A percentile compares a stretch with the other conserved stretches of the same genome.
Evolutionary conservation across 2,329 filamentous ascomycete genomes (phyloP).

Genomic region (Colletotrichum tamarilloi): DNA sequence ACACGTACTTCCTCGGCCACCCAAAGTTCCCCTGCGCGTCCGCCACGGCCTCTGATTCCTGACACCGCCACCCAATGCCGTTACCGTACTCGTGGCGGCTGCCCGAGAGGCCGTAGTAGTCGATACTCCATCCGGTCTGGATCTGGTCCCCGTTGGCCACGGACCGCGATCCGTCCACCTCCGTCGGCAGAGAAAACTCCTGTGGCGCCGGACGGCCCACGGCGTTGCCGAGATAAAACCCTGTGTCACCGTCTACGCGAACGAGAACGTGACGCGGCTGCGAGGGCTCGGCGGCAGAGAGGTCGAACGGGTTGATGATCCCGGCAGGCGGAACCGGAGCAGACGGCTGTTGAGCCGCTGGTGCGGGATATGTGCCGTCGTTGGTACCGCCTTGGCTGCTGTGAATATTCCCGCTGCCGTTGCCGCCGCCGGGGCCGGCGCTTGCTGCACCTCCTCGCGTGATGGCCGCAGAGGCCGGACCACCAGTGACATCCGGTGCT

Average conservation of each 20-base stretch:
- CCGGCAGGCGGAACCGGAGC: neutral
- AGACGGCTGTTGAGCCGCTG: neutral
- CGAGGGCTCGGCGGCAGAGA: conserved; percentile 15
- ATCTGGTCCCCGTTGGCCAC: conserved; percentile 24
- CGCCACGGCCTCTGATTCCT: conserved; percentile 32
- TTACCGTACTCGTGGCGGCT: conserved; percentile 17
- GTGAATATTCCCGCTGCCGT: neutral
- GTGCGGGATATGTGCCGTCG: conserved; percentile 6
- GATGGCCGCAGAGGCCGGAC: neutral
- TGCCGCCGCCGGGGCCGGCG: neutral
- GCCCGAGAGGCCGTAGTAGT: conserved; percentile 27
- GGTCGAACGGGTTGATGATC: conserved; percentile 29
- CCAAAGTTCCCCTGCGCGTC: conserved; percentile 14
- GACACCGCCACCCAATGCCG: conserved; percentile 29
- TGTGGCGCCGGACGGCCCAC: conserved; percentile 5
- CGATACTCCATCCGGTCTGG: conserved; percentile 30
- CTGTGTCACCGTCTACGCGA: conserved; percentile 27
- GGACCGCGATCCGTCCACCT: conserved; percentile 18
- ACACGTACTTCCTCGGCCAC: conserved; percentile 30
- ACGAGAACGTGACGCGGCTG: conserved; percentile 31
- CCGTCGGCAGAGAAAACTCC: neutral
- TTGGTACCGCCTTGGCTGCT: neutral
- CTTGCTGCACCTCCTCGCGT: neutral
- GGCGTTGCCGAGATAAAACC: conserved; percentile 14
- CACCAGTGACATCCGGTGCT: neutral